These are phyloP conservation scores for Lasiodiplodia theobromae DNA, from an alignment of 2,329 filamentous ascomycete species.

Conservation along the genomic window DNA sequence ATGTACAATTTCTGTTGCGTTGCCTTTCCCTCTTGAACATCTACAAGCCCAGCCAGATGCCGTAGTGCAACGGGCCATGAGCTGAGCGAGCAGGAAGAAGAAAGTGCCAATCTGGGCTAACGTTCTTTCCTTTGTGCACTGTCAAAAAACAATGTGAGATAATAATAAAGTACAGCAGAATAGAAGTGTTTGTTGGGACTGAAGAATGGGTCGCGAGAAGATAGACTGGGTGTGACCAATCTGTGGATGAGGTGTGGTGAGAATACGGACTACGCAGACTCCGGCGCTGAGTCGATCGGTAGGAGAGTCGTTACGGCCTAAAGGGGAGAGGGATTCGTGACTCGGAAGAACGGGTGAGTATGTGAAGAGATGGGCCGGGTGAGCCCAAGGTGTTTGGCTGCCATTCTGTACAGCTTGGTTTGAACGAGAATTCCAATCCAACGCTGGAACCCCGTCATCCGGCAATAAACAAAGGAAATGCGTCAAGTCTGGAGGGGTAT, in stretches of 20 bases:
- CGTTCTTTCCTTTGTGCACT: constrained; percentile 4
- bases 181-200: constrained; percentile 12
- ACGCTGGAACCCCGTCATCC: neutral
- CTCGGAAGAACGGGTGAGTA: constrained; percentile 6
- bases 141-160: constrained; percentile 13
- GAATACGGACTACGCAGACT: constrained; percentile 24
- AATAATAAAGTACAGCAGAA: constrained; percentile 28
- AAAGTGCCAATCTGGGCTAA: constrained; percentile 20
- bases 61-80: neutral
- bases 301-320: constrained; percentile 24
- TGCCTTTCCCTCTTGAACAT: constrained; percentile 1
- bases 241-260: constrained; percentile 10
- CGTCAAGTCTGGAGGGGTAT: constrained; percentile 27
- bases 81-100: constrained; percentile 12
- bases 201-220: constrained; percentile 17
- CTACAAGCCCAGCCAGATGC: constrained; percentile 6
- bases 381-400: constrained; percentile 16
- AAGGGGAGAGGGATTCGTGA: constrained; percentile 14
- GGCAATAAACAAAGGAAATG: constrained; percentile 29
- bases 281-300: constrained; percentile 24
- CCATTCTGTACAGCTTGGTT: constrained; percentile 25
- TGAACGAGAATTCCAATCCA: constrained; percentile 3
- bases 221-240: constrained; percentile 11
- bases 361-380: constrained; percentile 21
- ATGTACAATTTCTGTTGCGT: constrained; percentile 27